Conservation (phyloP, 2,329 filamentous ascomycete species). For the Fusarium torreyae region DNA sequence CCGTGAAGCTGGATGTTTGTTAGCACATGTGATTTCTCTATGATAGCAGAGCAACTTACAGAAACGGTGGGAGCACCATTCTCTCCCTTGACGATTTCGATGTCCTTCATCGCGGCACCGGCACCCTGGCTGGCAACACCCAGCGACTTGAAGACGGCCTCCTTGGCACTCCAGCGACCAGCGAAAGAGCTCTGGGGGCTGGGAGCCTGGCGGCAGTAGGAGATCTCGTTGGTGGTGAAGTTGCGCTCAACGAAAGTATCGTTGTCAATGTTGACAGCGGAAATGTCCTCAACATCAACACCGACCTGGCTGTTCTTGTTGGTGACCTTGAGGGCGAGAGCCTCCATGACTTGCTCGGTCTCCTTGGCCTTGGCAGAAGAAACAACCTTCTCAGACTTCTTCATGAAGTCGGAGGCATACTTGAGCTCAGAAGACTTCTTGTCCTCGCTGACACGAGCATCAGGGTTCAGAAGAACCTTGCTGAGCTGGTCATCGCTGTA, state of each 20-base stretch:
- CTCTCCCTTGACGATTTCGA: constrained; percentile 88
- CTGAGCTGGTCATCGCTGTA: constrained; percentile 91
- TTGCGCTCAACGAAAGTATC: constrained; percentile 95
- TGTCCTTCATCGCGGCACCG: constrained; percentile 91
- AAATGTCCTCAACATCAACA: constrained; percentile 92
- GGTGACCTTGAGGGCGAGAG: constrained; percentile 75
- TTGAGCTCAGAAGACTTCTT: constrained; percentile 87
- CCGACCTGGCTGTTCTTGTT: constrained; percentile 82
- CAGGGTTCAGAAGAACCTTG: constrained; percentile 93
- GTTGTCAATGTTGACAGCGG: constrained; percentile 91
- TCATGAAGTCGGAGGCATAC: constrained; percentile 79
- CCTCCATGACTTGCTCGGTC: constrained; percentile 83
- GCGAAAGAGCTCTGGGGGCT: constrained; percentile 92
- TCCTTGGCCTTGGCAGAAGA: constrained; percentile 68
- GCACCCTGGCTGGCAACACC: constrained; percentile 89
- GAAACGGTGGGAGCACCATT: constrained; percentile 87
- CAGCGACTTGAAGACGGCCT: constrained; percentile 98
- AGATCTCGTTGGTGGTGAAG: constrained; percentile 87
- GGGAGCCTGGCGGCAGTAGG: constrained; percentile 86
- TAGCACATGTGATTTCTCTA: constrained; percentile 50
- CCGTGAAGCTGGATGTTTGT: constrained; percentile 80
- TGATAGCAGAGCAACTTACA: constrained; percentile 69
- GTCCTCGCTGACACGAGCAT: constrained; percentile 86
- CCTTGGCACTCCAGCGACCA: constrained; percentile 96
- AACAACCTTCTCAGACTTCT: constrained; percentile 71